phyloP scores from a whole-genome alignment of 345 rosid species.

The Arabidopsis suecica region DNA sequence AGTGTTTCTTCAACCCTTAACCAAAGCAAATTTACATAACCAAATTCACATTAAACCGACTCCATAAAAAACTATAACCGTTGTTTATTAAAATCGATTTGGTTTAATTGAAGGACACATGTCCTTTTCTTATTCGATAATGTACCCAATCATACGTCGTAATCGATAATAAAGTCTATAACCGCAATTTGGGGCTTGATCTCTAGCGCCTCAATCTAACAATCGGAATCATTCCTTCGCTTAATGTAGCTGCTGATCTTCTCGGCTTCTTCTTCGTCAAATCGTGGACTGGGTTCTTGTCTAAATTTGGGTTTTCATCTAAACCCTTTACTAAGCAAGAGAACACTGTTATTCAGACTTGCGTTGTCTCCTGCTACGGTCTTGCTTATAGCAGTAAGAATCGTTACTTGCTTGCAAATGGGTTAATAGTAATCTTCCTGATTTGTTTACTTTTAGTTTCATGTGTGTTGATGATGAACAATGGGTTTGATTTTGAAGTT shows the following conservation, averaged over 20 bases:
- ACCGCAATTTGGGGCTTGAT: no score
- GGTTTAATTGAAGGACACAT: background rate
- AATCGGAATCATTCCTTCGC: slow-evolving; percentile 79
- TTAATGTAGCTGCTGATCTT: slow-evolving; percentile 83
- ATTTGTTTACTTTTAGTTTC: background rate
- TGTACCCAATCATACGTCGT: no score
- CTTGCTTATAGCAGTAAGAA: slow-evolving; percentile 75
- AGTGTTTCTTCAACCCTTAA: no score
- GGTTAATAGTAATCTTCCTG: background rate
- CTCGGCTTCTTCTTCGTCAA: slow-evolving; percentile 86
- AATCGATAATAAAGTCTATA: no score
- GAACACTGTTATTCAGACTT: slow-evolving; percentile 88
- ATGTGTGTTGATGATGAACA: no score
- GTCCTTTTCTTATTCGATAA: no score
- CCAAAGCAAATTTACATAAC: no score
- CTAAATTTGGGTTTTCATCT: slow-evolving; percentile 57
- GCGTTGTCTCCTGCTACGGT: slow-evolving; percentile 88
- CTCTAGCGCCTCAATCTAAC: slow-evolving; percentile 84
- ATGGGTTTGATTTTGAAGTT: no score
- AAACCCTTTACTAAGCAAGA: slow-evolving; percentile 85
- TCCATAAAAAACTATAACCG: no score
- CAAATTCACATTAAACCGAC: no score
- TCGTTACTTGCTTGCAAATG: background rate
- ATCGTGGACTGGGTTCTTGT: slow-evolving; percentile 72
- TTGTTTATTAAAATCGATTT: no score